Base-by-base conservation (phyloP, 1,284 basidiomycete genomes). In the Calocybe gambosa region DNA sequence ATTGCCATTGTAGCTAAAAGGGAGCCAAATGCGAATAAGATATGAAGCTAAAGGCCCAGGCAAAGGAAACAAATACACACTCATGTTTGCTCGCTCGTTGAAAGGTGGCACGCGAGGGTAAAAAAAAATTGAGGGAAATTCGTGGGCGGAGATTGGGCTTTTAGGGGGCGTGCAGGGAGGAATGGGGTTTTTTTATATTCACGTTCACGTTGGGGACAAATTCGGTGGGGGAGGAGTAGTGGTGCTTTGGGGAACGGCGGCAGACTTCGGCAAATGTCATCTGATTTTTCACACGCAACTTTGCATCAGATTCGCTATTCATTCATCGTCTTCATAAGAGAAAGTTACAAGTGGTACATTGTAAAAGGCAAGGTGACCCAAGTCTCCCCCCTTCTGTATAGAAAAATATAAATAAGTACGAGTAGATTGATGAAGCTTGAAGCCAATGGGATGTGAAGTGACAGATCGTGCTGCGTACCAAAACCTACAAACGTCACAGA, bases 1-100 rank as follows among this genome's bases (percentile, higher is more conserved):
- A 71, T 60, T 16, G 69, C 55, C 50, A 69, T 59, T 33, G 63
- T 56, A 35, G 59, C 59, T 57, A 37, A 39, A 36, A 26, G 18
- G 20, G 7, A 42, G 16, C 18, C 18, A 29, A 29, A 46, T 13
- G 31, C 19, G 25, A 44, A n/a, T 36, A 5, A 21, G 25, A 38
- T 15, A 6, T 28, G 13, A 8, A 12, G 19, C n/a, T 18, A 29
- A 29, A 29, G 9, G 10, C 28, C 28, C 2, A 29, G 28, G 28
- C 10, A 38, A 40, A 50, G 29, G 5, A 15, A 34, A 34, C n/a
- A 3, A 13, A 4, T 15, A 56, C 60, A 34, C 47, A 68, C 66
- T 60, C 64, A 65, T 65, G 52, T 7, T 13, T 34, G 43, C 18
- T 37, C 40, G 33, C 38, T 44, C 43, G 36, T 49, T 39, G 37